Base-by-base conservation (phyloP, 2,329 filamentous ascomycete species). In the Sclerotinia minor region DNA sequence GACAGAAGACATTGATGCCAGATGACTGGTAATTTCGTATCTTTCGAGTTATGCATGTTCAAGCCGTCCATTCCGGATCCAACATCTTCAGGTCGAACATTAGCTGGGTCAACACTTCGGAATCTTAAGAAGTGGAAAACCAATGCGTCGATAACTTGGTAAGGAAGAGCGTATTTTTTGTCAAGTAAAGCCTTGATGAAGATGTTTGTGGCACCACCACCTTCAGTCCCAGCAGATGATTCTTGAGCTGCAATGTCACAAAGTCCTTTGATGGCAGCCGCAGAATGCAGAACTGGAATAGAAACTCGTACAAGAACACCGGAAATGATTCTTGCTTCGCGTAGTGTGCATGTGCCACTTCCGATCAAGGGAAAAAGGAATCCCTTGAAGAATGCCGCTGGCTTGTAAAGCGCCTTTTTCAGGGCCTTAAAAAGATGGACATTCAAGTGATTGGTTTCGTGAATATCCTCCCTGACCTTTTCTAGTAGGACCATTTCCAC, bases 41-140 rank as follows among this genome's bases (percentile, higher is more conserved):
- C 84, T n/a, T 81, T 81, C 24, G 79, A 80, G 68, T 71, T 79
- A 77, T 80, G 75, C 73, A 81, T 79, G 78, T 80, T 76, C 73
- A 81, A 78, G 63, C 81, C 82, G 13, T 83, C 79, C 82, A 88
- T 87, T 38, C 80, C 81, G 67, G 90, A 88, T 44, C 68, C 74
- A 24, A 70, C 24, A 68, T 85, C 82, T 5, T 78, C 80, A 44
- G 81, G 81, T 64, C 82, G 81, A 24, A 84, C 83, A 15, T 82
- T 81, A 3, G 84, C 82, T 3, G 87, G 85, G 70, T 91, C 88
- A 35, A 87, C 84, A 65, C 86, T 90, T 45, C 92, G 86, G 82
- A 97, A 97, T 21, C 95, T 90, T 70, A 98, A 79, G 79, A 99
- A 99, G 79, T 99, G 94, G 82, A 98, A 98, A 13, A 99, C 95